Evolutionary conservation across 192 early-diverging fungal species (phyloP), one percentile per base, ranked within the genome.

Genomic region (Geranomyces variabilis): DNA sequence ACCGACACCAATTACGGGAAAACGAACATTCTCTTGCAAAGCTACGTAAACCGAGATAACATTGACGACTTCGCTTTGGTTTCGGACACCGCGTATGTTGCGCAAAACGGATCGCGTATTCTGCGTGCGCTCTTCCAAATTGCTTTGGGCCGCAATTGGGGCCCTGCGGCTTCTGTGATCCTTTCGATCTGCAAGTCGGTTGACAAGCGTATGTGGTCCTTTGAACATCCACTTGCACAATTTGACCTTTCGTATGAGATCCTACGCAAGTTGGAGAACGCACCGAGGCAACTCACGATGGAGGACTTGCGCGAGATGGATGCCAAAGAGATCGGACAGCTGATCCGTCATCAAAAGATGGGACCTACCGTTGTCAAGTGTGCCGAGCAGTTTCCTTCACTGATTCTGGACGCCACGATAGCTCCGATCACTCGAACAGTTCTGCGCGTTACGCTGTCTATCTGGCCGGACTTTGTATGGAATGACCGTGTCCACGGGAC

Each of bases 51-150:
- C 6, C 83, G 90, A 28, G 84, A 88, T 1, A 80, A 67, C 12
- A 79, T 96, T 66, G 91, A 97, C 26, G 94, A 97, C 79, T 98
- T 97, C 87, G 92, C 95, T 3, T 83, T 99, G 43, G 89, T 96
- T 7, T 96, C 98, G 0, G 98, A 99, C 76, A 84, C 86, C 46
- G 90, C 89, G 0, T 99, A 97, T 79, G 94, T 99, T 17, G 90
- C 92, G 1, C 95, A 99, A 77, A 98, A 97, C 73, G 89, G 93
- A 1, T 91, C 89, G 0, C 92, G 98, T 70, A 93, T 99, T 46
- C 80, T 96, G 28, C 87, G 98, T 3, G 96, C 98, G 2, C 75
- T 99, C 55, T 99, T 99, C 77, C 94, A 99, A 73, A 93, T 98
- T 72, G 92, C 95, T 0, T 58, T 98, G 26, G 90, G 90, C 67